Evolutionary conservation across 352 stramenopile genomes (phyloP), one percentile per base, ranked within the genome.

Genomic region (Pythium dissimile): DNA sequence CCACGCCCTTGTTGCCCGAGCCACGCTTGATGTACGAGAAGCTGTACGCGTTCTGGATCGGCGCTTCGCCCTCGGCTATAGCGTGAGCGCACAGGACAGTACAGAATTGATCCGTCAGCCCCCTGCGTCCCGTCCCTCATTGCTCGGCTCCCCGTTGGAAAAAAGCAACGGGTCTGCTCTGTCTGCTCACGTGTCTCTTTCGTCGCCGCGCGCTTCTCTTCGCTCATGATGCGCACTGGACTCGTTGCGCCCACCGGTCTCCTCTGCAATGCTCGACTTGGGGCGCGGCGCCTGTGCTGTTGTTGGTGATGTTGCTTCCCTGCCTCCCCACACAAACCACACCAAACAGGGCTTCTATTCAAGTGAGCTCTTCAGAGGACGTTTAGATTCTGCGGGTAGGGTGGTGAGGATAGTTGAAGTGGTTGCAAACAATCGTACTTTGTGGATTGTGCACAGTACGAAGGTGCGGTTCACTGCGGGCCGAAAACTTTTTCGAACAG

Each of bases 1-100:
- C 54, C 49, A 80, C 72, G 20, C 70, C 69, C 59, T 92, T 92
- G 69, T 85, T 86, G 35, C 80, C 83, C 11, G 81, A 84, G 70
- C 69, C 93, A 69, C 84, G 82, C 68, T 95, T 95, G 60, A 93
- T 92, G 69, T 94, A 95, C 71, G 84, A 94, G 57, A 95, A 95
- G 69, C 64, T 88, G 72, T 92, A 96, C 72, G 75, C 87, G 58
- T 95, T 95, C 69, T 96, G 88, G 54, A 96, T 89, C 32, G 80
- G 78, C 54, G 68, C 72, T 52, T 95, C 83, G 13, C 31, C 70
- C 20, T 45, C 55, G 30, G 72, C 65, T 37, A 70, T 26, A n/a
- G n/a, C n/a, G n/a, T n/a, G n/a, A n/a, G n/a, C n/a, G n/a, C n/a
- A n/a, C n/a, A n/a, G n/a, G n/a, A n/a, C 47, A 44, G 20, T 24